phyloP scores from a whole-genome alignment of 495 filamentous ascomycete species.

The Neurospora discreta region DNA sequence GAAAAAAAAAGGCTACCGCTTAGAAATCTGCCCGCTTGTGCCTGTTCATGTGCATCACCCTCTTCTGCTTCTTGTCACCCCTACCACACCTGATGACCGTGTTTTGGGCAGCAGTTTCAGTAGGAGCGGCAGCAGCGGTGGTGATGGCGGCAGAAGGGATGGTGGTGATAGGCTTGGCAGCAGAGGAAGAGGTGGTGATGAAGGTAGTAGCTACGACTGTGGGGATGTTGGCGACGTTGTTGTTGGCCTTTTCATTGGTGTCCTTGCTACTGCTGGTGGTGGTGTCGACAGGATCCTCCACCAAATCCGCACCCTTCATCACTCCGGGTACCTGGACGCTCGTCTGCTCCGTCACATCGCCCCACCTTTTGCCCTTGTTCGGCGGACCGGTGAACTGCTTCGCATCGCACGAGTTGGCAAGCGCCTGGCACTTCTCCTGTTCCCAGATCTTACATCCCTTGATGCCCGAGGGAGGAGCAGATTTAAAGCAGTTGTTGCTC shows the following conservation, averaged over 20 bases:
- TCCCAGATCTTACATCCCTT: conserved; percentile 49
- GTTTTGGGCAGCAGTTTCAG: neutral
- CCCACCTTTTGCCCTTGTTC: conserved; percentile 37
- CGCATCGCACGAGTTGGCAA: conserved; percentile 36
- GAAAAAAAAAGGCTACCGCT: neutral
- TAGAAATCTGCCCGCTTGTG: neutral
- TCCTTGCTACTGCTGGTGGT: neutral
- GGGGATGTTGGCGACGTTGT: neutral
- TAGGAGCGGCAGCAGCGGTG: neutral
- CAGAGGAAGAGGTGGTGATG: neutral
- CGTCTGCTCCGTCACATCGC: neutral
- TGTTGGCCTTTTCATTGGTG: neutral
- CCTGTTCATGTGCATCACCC: neutral
- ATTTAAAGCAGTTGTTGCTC: conserved; percentile 41
- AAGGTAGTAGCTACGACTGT: neutral
- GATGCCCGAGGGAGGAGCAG: conserved; percentile 45
- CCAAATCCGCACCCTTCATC: conserved; percentile 1
- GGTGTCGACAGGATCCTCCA: neutral
- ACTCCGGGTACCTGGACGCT: conserved; percentile 3
- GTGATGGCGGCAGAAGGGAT: neutral
- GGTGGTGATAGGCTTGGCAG: neutral
- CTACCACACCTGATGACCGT: neutral
- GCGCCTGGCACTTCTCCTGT: conserved; percentile 40
- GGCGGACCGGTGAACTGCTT: conserved; percentile 48
- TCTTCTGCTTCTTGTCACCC: neutral